Base-by-base conservation (phyloP, 352 stramenopile genomes). In the Globisporangium cystogenes region DNA sequence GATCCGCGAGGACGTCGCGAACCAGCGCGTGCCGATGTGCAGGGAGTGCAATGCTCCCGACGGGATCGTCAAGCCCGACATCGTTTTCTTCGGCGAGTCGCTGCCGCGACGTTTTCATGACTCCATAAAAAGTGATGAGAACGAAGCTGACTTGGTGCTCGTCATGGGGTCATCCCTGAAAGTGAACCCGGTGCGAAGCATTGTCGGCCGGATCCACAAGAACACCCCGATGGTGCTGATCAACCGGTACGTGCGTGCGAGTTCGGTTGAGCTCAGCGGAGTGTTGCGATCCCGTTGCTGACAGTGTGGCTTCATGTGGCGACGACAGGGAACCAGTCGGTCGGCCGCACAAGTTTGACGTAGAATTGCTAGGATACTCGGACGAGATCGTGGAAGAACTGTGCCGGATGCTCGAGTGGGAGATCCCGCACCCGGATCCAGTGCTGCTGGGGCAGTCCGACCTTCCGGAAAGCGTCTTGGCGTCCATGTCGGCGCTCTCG, bases 111-210 rank as follows among this genome's bases (percentile, higher is more conserved):
- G 74, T 53, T 98, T 99, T 59, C 80, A 89, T 54, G 78, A 93
- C 56, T 80, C 81, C 33, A 88, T 90, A 39, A 87, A 86, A 65
- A 73, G 66, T 39, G 80, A 89, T 55, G 83, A 90, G 65, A 69
- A 74, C 44, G 80, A 85, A 59, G 93, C 88, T 18, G 96, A 99
- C 72, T 78, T 98, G 6, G 74, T 99, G 29, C 87, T 99, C 39
- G 96, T 99, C n/a, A 99, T 99, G 81, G 97, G 97, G 43, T 99
- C 97, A 12, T 99, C 92, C 11, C 74, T 99, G 10, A 97, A 97
- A 52, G 97, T 99, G 39, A 91, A 95, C 48, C 97, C 97, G 20
- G 93, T 99, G 23, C 87, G 90, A 15, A 86, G 79, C 55, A 85
- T 97, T 31, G 82, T 93, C 35, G 76, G 82, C n/a, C 76, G 82